phyloP scores from a whole-genome alignment of 768 basidiomycete species.

The Tulasnella calospora region DNA sequence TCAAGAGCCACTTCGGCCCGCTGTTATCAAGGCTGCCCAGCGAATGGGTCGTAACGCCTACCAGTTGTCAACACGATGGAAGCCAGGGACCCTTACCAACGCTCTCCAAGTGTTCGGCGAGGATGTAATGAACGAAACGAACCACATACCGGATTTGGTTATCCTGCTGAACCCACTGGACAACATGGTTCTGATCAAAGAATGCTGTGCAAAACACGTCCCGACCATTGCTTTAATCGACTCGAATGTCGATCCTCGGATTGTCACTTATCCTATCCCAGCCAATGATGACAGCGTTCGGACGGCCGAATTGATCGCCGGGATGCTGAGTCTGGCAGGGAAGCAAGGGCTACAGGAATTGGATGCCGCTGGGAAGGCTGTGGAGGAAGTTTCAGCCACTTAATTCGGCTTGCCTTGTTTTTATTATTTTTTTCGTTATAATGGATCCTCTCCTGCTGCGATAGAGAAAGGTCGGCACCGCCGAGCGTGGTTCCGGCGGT shows the following conservation, averaged over 20 bases:
- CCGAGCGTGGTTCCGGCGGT: neutral
- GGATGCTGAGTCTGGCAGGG: constrained; percentile 85
- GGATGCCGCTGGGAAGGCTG: neutral
- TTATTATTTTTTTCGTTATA: neutral
- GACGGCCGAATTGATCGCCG: constrained; percentile 84
- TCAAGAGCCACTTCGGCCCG: constrained; percentile 65
- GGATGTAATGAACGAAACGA: constrained; percentile 48
- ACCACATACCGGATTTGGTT: constrained; percentile 77
- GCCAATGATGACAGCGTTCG: constrained; percentile 95
- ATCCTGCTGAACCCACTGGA: constrained; percentile 85
- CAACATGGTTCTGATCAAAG: constrained; percentile 80
- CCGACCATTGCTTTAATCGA: constrained; percentile 94
- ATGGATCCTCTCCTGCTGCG: neutral
- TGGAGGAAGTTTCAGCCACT: neutral
- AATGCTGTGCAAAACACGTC: constrained; percentile 82
- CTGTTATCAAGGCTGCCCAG: constrained; percentile 72
- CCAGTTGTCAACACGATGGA: constrained; percentile 83
- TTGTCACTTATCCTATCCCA: constrained; percentile 97
- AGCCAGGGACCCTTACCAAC: constrained; percentile 94
- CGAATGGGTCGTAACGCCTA: constrained; percentile 76
- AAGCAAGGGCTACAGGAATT: constrained; percentile 38
- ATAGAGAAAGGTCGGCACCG: neutral
- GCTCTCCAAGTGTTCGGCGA: constrained; percentile 65
- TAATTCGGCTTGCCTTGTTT: neutral
- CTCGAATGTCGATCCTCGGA: constrained; percentile 89